These are phyloP conservation scores for Trichoderma orchidacearum DNA, from an alignment of 495 filamentous ascomycete genomes.

Conservation along the genomic window DNA sequence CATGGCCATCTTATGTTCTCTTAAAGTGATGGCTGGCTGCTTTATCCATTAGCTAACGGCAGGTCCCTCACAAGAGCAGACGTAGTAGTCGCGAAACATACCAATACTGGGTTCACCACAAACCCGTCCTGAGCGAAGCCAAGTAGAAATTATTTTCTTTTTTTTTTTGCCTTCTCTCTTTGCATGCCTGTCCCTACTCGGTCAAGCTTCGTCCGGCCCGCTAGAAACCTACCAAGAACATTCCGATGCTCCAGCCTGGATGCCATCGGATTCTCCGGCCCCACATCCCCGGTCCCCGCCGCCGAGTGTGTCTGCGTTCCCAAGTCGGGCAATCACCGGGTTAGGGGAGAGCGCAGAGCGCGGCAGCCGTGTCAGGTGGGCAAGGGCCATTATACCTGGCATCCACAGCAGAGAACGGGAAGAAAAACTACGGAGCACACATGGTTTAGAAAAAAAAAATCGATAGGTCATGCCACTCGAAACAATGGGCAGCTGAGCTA, in stretches of 20 bases:
- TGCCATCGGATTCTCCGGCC: neutral
- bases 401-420: neutral
- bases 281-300: neutral
- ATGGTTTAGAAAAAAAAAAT: neutral
- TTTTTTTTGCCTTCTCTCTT: neutral
- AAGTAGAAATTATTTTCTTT: neutral
- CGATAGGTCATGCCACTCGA: neutral
- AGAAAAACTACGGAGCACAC: no score
- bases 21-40: no score
- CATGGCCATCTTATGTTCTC: no score
- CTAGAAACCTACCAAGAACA: neutral
- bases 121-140: no score
- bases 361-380: neutral
- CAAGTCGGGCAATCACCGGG: neutral
- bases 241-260: neutral
- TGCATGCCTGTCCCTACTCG: neutral
- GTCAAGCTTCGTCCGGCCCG: neutral
- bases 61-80: no score
- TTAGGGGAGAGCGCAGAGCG: neutral
- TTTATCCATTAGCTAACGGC: no score
- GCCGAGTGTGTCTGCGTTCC: neutral
- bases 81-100: no score
- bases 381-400: neutral
- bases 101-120: no score
- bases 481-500: slow-evolving; percentile 1